Conservation (phyloP, 2,329 filamentous ascomycete species). For the Exophiala spinifera region DNA sequence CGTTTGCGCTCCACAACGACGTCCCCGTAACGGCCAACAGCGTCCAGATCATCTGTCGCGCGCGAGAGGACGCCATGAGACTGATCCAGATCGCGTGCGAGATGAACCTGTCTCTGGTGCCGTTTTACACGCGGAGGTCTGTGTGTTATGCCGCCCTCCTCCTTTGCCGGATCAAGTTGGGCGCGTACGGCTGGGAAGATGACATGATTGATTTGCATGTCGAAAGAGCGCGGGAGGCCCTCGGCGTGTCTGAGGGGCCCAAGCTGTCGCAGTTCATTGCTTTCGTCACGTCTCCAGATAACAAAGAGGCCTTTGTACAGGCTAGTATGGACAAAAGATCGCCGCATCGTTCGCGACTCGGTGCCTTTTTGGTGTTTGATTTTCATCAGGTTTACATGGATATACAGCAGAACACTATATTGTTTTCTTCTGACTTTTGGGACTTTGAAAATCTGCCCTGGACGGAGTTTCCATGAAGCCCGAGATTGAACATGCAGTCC, state of each 20-base stretch:
- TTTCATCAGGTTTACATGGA: constrained; percentile 3
- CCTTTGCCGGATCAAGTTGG: constrained; percentile 14
- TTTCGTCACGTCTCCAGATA: constrained; percentile 10
- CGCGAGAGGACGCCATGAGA: constrained; percentile 9
- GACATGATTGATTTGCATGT: constrained; percentile 13
- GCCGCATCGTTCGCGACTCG: constrained; percentile 9
- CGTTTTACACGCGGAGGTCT: constrained; percentile 13
- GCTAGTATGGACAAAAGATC: constrained; percentile 5
- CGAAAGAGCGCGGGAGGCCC: constrained; percentile 6
- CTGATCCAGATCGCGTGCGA: constrained; percentile 14
- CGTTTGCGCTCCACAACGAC: constrained; percentile 15
- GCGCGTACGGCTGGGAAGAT: constrained; percentile 10
- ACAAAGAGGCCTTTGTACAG: constrained; percentile 5
- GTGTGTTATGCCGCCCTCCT: constrained; percentile 16
- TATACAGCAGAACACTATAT: neutral
- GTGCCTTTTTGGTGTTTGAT: constrained; percentile 8
- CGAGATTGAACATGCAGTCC: no score
- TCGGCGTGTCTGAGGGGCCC: neutral
- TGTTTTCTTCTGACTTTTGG: constrained; percentile 7
- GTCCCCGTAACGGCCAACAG: constrained; percentile 7
- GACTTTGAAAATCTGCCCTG: constrained; percentile 7
- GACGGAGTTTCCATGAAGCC: neutral
- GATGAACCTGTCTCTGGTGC: constrained; percentile 13
- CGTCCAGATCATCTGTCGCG: constrained; percentile 6
- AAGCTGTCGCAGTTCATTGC: constrained; percentile 1